Conservation (phyloP, 176 grass and related monocot species). For the Juncus effusus region DNA sequence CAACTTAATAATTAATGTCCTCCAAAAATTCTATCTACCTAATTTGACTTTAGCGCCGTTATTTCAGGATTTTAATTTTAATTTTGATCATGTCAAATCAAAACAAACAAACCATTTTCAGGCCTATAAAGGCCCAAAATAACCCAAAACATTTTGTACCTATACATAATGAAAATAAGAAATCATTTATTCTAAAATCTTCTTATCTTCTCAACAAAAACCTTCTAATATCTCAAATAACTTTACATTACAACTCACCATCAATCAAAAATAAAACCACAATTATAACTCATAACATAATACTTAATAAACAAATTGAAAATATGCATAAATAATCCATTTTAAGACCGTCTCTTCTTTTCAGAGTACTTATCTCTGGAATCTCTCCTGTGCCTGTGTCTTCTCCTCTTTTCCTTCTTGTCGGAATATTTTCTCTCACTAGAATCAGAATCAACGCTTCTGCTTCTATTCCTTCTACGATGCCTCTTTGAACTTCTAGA, state of each 20-base stretch:
- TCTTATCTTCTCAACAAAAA: no score
- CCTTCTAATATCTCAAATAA: background rate
- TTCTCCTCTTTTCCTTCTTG: constrained; percentile 52
- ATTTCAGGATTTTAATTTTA: background rate
- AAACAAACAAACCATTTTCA: background rate
- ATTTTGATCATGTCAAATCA: no score
- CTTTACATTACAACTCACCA: background rate
- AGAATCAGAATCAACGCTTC: constrained; percentile 41
- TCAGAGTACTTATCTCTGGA: constrained; percentile 27
- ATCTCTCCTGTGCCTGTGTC: constrained; percentile 40
- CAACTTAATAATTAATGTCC: background rate
- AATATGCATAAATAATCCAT: background rate
- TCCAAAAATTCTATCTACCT: background rate
- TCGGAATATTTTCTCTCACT: constrained; percentile 45
- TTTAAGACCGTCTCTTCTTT: constrained; percentile 15
- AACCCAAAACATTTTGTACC: no score
- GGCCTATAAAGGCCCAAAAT: background rate
- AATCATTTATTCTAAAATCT: background rate
- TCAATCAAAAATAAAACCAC: background rate
- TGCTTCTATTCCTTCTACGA: constrained; percentile 40
- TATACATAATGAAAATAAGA: background rate
- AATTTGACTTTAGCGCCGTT: constrained; percentile 12
- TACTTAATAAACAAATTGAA: background rate
- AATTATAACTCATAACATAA: background rate
- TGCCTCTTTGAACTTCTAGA: constrained; percentile 34